Evolutionary conservation across 139 green algal genomes (phyloP).

Genomic region (Micromonas pusilla): DNA sequence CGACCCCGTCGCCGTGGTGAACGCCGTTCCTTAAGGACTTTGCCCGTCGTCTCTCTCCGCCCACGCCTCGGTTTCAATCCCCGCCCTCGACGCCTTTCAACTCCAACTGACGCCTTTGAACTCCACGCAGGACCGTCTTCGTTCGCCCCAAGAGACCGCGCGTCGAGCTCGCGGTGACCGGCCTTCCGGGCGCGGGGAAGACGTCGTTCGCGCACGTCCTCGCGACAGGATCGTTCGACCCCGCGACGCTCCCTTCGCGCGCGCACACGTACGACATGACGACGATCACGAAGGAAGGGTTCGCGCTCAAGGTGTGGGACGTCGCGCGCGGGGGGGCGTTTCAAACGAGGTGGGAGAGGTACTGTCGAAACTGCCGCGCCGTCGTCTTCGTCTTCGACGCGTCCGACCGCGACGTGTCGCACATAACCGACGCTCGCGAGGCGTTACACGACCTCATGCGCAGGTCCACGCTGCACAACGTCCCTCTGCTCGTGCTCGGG

Average conservation of each 20-base stretch:
- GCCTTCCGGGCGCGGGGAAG: conserved; percentile 95
- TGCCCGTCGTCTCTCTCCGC: too few relatives aligned
- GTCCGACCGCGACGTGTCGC: conserved; percentile 72
- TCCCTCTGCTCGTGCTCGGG: conserved; percentile 92
- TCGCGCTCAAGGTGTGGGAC: conserved; percentile 99
- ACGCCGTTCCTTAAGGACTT: too few relatives aligned
- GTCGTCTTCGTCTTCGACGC: conserved; percentile 89
- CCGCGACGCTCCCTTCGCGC: conserved; percentile 89
- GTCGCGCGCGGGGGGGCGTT: conserved; percentile 93
- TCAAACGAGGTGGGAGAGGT: conserved; percentile 95
- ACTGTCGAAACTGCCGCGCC: conserved; percentile 91
- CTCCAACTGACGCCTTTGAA: too few relatives aligned
- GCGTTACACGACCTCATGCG: conserved; percentile 56
- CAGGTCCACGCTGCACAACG: conserved; percentile 51
- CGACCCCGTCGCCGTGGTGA: too few relatives aligned
- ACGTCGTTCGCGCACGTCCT: conserved; percentile 92
- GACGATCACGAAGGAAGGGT: conserved; percentile 87
- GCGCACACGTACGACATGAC: conserved; percentile 99
- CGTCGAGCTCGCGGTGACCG: conserved; percentile 97
- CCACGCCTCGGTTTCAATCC: too few relatives aligned
- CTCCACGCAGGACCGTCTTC: too few relatives aligned
- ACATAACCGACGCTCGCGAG: conserved; percentile 47
- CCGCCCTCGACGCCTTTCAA: too few relatives aligned
- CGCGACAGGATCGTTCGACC: conserved; percentile 60
- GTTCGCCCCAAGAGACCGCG: too few relatives aligned